Evolutionary conservation across 257 asterid genomes (phyloP).

Genomic region (Penstemon newberryi): DNA sequence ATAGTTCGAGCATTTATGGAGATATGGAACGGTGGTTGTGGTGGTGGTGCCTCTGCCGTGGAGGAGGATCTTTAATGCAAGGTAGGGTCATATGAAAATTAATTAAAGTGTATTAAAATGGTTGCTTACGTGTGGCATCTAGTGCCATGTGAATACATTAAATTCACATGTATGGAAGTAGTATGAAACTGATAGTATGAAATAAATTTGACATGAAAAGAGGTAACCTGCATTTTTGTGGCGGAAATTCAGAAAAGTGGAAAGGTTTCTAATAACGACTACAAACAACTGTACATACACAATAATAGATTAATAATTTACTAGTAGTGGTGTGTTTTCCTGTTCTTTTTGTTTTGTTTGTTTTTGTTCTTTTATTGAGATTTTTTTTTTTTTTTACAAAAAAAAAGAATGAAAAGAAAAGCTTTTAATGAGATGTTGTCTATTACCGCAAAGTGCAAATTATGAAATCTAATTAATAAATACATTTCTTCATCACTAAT

Average conservation of each 20-base stretch:
- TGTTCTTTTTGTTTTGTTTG: too few species aligned
- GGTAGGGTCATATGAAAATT: not conserved
- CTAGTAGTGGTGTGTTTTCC: too few species aligned
- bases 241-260: not conserved
- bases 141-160: conserved; percentile 46
- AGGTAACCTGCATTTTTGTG: not conserved
- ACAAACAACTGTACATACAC: too few species aligned
- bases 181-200: not conserved
- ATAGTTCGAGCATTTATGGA: conserved; percentile 65
- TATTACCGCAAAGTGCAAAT: too few species aligned
- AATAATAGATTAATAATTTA: too few species aligned
- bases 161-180: conserved; percentile 26
- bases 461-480: too few species aligned
- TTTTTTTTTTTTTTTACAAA: too few species aligned
- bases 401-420: too few species aligned
- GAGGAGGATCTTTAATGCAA: not conserved
- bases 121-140: not conserved
- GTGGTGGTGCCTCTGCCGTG: not conserved
- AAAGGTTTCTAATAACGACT: too few species aligned
- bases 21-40: conserved; percentile 48
- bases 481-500: too few species aligned
- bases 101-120: not conserved
- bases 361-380: too few species aligned
- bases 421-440: too few species aligned
- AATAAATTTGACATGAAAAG: not conserved